A percentile compares a stretch with the other conserved stretches of the same genome.
These are phyloP conservation scores for Byssochlamys sp. DNA, from an alignment of 2,329 filamentous ascomycete genomes.

Conservation along the genomic window DNA sequence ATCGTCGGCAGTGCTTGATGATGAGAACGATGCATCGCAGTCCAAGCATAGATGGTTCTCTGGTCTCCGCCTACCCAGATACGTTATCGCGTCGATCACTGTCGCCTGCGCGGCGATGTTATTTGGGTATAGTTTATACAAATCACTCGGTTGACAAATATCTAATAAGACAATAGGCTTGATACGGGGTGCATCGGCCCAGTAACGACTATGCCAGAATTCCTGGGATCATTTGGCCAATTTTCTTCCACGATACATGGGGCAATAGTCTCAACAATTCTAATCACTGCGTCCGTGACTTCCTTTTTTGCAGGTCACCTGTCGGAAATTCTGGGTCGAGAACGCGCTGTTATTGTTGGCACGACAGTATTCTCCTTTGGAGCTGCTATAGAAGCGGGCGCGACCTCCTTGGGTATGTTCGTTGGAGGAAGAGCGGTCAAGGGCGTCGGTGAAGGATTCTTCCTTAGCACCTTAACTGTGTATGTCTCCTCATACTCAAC, in stretches of 20 bases:
- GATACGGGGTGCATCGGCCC: slow-evolving; percentile 48
- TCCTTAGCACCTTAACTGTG: slow-evolving; percentile 44
- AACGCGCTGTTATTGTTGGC: neutral
- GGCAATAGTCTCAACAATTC: slow-evolving; percentile 46
- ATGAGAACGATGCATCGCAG: neutral
- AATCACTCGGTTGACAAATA: neutral
- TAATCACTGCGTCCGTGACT: slow-evolving; percentile 45
- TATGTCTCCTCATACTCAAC: slow-evolving; percentile 53
- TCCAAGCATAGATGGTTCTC: neutral
- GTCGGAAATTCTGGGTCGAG: neutral
- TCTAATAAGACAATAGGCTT: slow-evolving; percentile 1
- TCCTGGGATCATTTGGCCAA: slow-evolving; percentile 36
- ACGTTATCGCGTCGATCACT: neutral
- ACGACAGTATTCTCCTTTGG: slow-evolving; percentile 5
- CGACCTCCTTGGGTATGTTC: slow-evolving; percentile 18
- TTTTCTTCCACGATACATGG: slow-evolving; percentile 44
- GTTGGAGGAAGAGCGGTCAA: slow-evolving; percentile 16
- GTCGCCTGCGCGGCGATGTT: neutral
- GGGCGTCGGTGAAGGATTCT: slow-evolving; percentile 16
- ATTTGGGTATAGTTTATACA: neutral
- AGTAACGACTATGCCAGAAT: slow-evolving; percentile 45
- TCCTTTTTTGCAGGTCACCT: slow-evolving; percentile 47
- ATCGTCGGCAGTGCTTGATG: neutral
- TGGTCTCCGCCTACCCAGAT: neutral
- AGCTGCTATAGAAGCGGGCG: slow-evolving; percentile 17